Base-by-base conservation (phyloP, 2,329 filamentous ascomycete genomes). In the Rhynchosporium agropyri region DNA sequence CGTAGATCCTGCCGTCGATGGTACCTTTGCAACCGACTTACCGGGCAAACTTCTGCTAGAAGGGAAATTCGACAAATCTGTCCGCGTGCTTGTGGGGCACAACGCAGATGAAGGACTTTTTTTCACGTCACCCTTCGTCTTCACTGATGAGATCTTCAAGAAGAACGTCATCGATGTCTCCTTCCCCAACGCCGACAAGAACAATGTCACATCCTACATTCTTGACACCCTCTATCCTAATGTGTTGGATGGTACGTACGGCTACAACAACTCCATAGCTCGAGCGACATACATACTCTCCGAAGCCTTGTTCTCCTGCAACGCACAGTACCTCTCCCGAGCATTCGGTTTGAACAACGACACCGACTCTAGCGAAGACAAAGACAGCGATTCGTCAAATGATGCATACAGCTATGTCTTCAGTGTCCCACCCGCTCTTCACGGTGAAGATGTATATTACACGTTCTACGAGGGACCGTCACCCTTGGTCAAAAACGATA, bases 401-500 rank as follows among this genome's bases (percentile, higher is more conserved):
- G 57, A 76, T 6, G 80, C 80, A 0, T 81, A 80, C 71, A 74
- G 76, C 1, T 85, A 85, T 72, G 71, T 80, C 28, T 86, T 85
- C 70, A 76, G 77, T 40, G 77, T 84, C 0, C 79, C 79, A 0
- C 83, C 83, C 0, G 82, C 77, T 1, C 74, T 82, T 20, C 84
- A 87, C 69, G 81, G 78, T 20, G 71, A 77, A 43, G 84, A 86
- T 65, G 67, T 83, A 4, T 62, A 76, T 0, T 84, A 82, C 67
- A 82, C 80, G 2, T 84, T 80, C 73, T 85, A 78, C 73, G 77
- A 79, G 42, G 74, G 74, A 15, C 67, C 67, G 20, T 67, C 69
- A 2, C 26, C 51, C 0, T 53, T 63, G 0, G 49, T 63, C 8
- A 49, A 59, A 20, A 65, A 75, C 33, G 63, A 63, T 0, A 68